A percentile compares a stretch with the other conserved stretches of the same genome.
Conservation (phyloP, 2,329 filamentous ascomycete genomes). For the Fusarium napiforme region DNA sequence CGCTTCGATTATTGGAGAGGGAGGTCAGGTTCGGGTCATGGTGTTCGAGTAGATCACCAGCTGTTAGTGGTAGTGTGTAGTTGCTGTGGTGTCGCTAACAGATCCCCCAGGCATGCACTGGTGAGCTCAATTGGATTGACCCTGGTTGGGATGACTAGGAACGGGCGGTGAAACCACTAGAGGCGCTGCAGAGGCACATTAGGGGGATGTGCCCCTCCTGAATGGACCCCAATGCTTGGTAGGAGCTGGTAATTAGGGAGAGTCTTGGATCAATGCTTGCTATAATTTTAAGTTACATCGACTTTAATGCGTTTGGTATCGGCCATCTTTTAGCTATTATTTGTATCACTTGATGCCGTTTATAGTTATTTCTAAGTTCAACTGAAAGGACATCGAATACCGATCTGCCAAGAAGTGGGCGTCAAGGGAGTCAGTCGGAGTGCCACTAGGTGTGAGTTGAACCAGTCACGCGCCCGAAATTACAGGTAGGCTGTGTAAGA, state of each 20-base stretch:
- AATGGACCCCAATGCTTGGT: slow-evolving; percentile 12
- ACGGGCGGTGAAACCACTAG: slow-evolving; percentile 38
- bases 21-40: slow-evolving; percentile 20
- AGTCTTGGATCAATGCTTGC: slow-evolving; percentile 11
- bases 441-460: slow-evolving; percentile 21
- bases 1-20: slow-evolving; percentile 41
- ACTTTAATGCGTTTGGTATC: not conserved
- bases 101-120: not conserved
- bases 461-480: slow-evolving; percentile 21
- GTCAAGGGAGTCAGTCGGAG: slow-evolving; percentile 17
- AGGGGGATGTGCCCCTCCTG: slow-evolving; percentile 35
- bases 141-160: slow-evolving; percentile 25
- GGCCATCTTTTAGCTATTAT: not conserved
- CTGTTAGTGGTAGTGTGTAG: slow-evolving; percentile 24
- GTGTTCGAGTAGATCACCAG: not conserved
- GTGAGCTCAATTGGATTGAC: slow-evolving; percentile 14
- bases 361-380: not conserved
- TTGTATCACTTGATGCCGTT: too few relatives aligned
- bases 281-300: not conserved
- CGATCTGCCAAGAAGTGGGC: slow-evolving; percentile 22
- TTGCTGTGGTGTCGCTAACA: slow-evolving; percentile 21
- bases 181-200: slow-evolving; percentile 24
- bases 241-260: slow-evolving; percentile 14
- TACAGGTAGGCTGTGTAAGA: slow-evolving; percentile 19
- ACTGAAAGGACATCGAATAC: slow-evolving; percentile 1